Percentiles rank a stretch among this genome's conserved stretches.
phyloP scores from a whole-genome alignment of 768 basidiomycete genomes.

The Mycena indigotica region DNA sequence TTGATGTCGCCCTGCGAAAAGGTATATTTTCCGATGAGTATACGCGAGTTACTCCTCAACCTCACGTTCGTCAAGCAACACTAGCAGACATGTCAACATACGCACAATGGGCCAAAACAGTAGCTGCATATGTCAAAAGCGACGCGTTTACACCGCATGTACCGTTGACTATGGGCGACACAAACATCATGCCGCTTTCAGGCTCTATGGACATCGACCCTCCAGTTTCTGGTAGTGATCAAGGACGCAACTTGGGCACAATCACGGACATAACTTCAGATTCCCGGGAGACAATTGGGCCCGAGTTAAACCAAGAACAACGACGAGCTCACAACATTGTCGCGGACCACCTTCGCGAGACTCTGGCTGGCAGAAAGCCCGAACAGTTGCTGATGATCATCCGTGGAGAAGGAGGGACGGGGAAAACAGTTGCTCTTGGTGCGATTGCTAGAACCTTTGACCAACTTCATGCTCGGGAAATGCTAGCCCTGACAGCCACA shows the following conservation, averaged over 20 bases:
- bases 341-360: slow-evolving; percentile 27
- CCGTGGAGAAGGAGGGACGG: slow-evolving; percentile 44
- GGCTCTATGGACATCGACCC: neutral
- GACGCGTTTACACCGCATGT: no score
- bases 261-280: no score
- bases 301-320: slow-evolving; percentile 34
- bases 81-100: no score
- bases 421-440: slow-evolving; percentile 45
- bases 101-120: no score
- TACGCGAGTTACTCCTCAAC: neutral
- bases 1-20: no score
- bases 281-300: neutral
- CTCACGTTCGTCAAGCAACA: neutral
- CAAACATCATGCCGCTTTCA: neutral
- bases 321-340: slow-evolving; percentile 40
- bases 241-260: no score
- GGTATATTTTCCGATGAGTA: no score
- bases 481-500: slow-evolving; percentile 38
- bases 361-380: slow-evolving; percentile 19
- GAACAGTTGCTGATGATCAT: slow-evolving; percentile 40
- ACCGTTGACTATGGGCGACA: neutral
- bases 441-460: slow-evolving; percentile 38
- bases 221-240: no score
- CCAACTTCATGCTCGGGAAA: neutral
- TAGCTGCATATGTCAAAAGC: neutral